Conservation (phyloP, 129 eudicot genomes). For the Rutidosis leptorrhynchoides region DNA sequence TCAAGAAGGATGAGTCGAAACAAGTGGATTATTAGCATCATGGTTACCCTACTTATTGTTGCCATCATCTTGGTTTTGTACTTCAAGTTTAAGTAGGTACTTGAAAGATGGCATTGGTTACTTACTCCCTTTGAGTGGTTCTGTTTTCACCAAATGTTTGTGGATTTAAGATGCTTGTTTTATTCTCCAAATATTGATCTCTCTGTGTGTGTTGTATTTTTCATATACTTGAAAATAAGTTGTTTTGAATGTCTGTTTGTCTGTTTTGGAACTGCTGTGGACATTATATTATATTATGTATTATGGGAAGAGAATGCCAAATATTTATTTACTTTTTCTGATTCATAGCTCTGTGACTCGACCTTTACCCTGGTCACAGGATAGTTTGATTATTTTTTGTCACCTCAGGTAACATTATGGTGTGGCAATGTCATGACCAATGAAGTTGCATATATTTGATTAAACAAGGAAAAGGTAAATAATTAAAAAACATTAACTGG, state of each 20-base stretch:
- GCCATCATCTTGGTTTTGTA: constrained; percentile 58
- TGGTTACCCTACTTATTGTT: constrained; percentile 46
- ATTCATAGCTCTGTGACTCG: too few relatives aligned
- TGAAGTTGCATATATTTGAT: too few relatives aligned
- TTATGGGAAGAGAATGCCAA: background rate
- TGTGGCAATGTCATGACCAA: too few relatives aligned
- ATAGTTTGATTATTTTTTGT: too few relatives aligned
- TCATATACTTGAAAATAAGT: constrained; percentile 21
- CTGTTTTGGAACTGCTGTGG: background rate
- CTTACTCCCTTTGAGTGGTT: constrained; percentile 9
- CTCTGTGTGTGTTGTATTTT: constrained; percentile 17
- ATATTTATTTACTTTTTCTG: too few relatives aligned
- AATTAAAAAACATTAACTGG: too few relatives aligned
- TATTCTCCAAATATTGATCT: constrained; percentile 14
- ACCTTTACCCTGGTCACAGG: too few relatives aligned
- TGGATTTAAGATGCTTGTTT: constrained; percentile 25
- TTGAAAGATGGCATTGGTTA: constrained; percentile 4
- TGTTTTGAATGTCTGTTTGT: constrained; percentile 11
- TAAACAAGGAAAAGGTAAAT: too few relatives aligned
- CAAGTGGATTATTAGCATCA: constrained; percentile 55
- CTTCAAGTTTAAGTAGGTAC: constrained; percentile 50
- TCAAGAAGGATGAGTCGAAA: constrained; percentile 64
- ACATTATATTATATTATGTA: background rate
- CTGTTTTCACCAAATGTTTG: constrained; percentile 28
- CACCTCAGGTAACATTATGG: too few relatives aligned